Base-by-base conservation (phyloP, 805 yeast genomes). In the Candida michaelii region DNA sequence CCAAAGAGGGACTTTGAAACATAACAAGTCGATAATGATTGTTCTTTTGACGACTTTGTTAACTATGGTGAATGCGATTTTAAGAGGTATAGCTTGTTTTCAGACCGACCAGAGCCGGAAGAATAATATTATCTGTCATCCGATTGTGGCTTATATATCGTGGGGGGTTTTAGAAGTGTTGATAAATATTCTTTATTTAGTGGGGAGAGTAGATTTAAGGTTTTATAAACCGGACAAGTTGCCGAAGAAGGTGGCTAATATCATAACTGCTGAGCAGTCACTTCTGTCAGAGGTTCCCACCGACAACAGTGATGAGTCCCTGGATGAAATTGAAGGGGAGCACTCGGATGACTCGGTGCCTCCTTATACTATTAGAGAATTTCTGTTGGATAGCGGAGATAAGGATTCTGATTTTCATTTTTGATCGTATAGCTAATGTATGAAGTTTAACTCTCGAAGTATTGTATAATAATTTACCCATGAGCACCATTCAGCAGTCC, bases 141-240 rank as follows among this genome's bases (percentile, higher is more conserved):
- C 82, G 11, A 79, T 76, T 33, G 80, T 79, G 17, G 77, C 82
- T 79, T 85, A 83, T 59, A 67, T 81, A 23, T 65, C 77, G 51
- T 84, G 87, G 79, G 90, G 91, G 25, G 76, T 74, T 3, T 65
- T 82, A 36, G 93, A 85, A 65, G 65, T 71, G 0, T 52, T 82
- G 21, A 78, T 81, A 43, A 76, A 81, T 49, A 41, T 79, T 8
- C 48, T 82, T 27, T 83, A 81, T 56, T 58, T 85, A 42, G 54
- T 81, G 27, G 80, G 82, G n/a, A 75, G 95, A 59, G 79, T 82
- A 39, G 93, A 85, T 59, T 69, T 85, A 54, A 73, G 93, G 59
- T 85, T 85, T 65, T 85, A 85, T 72, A 80, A 85, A 62, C 91
- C 93, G 13, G 90, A 84, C 59, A 62, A 59, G 34, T 64, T 78